Conservation (phyloP, 345 rosid species). For the Firmiana major region DNA sequence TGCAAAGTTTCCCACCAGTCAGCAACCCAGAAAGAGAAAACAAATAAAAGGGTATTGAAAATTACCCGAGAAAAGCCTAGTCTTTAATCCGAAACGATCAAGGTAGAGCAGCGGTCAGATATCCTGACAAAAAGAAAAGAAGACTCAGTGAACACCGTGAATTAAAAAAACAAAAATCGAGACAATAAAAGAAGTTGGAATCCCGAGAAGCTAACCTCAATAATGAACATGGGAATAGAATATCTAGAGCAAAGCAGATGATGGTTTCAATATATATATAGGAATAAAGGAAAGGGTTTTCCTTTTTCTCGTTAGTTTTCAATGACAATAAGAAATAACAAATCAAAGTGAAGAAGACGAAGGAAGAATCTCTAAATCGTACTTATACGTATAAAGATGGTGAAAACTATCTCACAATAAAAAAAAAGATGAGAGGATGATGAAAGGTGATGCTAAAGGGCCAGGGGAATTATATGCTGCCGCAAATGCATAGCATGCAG, state of each 20-base stretch:
- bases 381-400: background rate
- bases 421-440: too few relatives aligned
- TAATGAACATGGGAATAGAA: constrained; percentile 2
- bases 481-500: background rate
- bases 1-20: background rate
- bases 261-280: background rate
- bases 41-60: background rate
- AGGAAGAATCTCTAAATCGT: background rate
- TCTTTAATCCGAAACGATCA: constrained; percentile 17
- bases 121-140: background rate
- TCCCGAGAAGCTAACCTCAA: constrained; percentile 1
- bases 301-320: background rate
- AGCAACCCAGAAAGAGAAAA: background rate
- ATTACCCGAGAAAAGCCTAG: constrained; percentile 4
- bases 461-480: background rate
- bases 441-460: background rate
- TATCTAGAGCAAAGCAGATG: background rate
- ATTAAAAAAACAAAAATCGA: too few relatives aligned
- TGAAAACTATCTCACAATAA: background rate
- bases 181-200: background rate
- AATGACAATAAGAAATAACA: background rate
- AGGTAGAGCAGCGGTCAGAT: background rate
- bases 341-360: background rate
- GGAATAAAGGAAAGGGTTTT: background rate
- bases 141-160: background rate